phyloP scores from a whole-genome alignment of 106 monocot genomes.

The Allium sativum region DNA sequence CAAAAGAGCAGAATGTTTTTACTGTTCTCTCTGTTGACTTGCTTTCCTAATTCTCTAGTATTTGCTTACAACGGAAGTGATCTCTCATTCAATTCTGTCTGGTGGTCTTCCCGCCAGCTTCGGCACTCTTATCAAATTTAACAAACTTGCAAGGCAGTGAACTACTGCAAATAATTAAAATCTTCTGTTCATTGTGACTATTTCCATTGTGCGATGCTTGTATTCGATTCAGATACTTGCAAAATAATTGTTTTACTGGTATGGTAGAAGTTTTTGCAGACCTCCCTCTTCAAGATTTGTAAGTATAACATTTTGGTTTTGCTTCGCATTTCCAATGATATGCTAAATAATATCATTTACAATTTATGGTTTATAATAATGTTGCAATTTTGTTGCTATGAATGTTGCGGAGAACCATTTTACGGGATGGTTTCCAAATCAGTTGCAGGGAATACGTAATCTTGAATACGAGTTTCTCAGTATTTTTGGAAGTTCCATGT shows the following conservation, averaged over 20 bases:
- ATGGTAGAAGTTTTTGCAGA: slow-evolving; percentile 49
- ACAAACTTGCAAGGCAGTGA: slow-evolving; percentile 28
- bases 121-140: slow-evolving; percentile 36
- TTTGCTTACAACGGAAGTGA: slow-evolving; percentile 27
- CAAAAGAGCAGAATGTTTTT: neutral
- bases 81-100: slow-evolving; percentile 49
- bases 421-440: no score
- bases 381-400: neutral
- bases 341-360: neutral
- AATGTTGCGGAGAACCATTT: no score
- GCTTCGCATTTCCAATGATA: neutral
- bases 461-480: no score
- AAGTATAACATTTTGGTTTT: slow-evolving; percentile 19
- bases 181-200: neutral
- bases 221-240: slow-evolving; percentile 48
- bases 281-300: slow-evolving; percentile 75
- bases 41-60: neutral
- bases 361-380: no score
- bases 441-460: no score
- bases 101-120: slow-evolving; percentile 62
- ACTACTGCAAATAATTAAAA: neutral
- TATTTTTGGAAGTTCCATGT: no score
- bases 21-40: slow-evolving; percentile 1
- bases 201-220: neutral
- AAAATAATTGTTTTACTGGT: slow-evolving; percentile 78